Evolutionary conservation across 2,329 filamentous ascomycete genomes (phyloP), one percentile per base, ranked within the genome.

Genomic region (Phoma sp.): DNA sequence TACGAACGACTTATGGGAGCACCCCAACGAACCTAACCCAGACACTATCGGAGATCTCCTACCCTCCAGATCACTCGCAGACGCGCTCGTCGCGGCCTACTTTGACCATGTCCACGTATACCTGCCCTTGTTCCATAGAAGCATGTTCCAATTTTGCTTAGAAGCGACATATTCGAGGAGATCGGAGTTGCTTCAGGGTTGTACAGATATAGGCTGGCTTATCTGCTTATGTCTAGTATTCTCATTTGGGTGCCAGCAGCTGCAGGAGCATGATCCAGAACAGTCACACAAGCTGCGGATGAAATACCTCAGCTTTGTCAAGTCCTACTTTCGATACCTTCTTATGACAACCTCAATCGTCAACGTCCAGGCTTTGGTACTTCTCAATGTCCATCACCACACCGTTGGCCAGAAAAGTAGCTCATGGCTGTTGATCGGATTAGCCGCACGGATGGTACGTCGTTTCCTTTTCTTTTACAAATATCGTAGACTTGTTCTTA

Each of bases 281-380:
- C 56, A 64, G 37, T 51, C 60, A 15, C 54, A 59, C 14, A 57
- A 43, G n/a, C 45, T 69, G 18, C 58, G 64, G 20, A 26, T 60
- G 33, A 65, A 67, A 20, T 69, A 68, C 29, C 55, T 71, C 18
- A 49, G 50, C 15, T 65, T 74, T 25, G 67, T 73, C 3, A 71
- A 75, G 40, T 62, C 67, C 1, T 62, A 67, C 43, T 68, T 77
- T 34, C 73, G 76, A 20, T 67, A 71, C 11, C 64, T 78, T 6
- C 64, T 78, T 10, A 71, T 65, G 15, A 69, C 73, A 5, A 75
- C 74, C 1, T 77, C 70, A 20, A 60, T 79, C 7, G 65, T 71
- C n/a, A 78, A 78, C 34, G 68, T 79, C 9, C 76, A 78, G 56
- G 77, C 76, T 0, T 66, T 79, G 21, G 70, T 78, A 47, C 67